Conservation (phyloP, 2,329 filamentous ascomycete genomes). For the Microcyclosporella mali region DNA sequence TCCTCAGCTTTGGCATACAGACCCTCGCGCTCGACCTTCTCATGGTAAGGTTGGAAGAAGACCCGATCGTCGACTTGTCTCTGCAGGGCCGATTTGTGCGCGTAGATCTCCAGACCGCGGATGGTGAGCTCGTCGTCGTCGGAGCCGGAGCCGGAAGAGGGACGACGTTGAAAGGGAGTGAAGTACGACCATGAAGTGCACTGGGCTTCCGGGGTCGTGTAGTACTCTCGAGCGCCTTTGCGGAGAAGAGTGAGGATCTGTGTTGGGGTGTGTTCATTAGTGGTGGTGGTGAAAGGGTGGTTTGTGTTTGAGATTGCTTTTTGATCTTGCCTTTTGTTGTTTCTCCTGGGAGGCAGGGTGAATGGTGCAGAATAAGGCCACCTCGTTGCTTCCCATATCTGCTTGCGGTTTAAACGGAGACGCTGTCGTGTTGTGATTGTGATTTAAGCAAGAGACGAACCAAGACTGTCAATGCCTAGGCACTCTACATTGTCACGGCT, state of each 20-base stretch:
- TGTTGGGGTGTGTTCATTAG: background rate
- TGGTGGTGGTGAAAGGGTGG: no score
- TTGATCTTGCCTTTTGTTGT: conserved; percentile 16
- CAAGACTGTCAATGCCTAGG: no score
- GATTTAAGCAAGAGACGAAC: no score
- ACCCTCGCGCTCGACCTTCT: conserved; percentile 14
- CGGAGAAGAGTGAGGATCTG: conserved; percentile 24
- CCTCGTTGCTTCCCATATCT: conserved; percentile 3
- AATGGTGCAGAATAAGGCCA: conserved; percentile 23
- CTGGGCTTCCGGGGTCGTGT: conserved; percentile 16
- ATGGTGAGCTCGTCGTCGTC: conserved; percentile 11
- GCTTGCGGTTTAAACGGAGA: no score
- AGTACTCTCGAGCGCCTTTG: conserved; percentile 21
- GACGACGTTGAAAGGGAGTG: conserved; percentile 15
- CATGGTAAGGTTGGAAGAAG: conserved; percentile 25
- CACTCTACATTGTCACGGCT: no score
- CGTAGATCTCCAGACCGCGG: conserved; percentile 25
- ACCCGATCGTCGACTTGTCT: conserved; percentile 23
- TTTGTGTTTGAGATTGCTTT: background rate
- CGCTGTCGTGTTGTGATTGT: no score
- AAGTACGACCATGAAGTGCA: conserved; percentile 19
- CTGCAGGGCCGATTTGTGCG: conserved; percentile 19
- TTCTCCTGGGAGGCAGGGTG: conserved; percentile 20
- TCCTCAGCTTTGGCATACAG: conserved; percentile 21
- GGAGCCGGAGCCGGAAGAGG: no score